Base-by-base conservation (phyloP, 371 early-diverging fungal genomes). In the Circinella umbellata region DNA sequence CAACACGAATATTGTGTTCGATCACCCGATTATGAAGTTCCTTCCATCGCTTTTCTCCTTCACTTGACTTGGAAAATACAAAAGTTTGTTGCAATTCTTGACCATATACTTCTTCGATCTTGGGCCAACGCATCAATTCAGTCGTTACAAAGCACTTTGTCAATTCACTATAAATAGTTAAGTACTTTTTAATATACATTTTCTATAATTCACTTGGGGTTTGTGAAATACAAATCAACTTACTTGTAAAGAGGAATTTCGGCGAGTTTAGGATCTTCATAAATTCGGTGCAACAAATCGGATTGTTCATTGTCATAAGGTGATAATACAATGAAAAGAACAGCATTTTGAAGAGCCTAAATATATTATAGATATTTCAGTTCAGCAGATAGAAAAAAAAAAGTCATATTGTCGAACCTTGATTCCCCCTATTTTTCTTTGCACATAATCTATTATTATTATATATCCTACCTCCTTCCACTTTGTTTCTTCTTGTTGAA, bases 1-100 rank as follows among this genome's bases (percentile, higher is more conserved):
- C 88, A 4, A 99, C 97, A 11, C 98, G 94, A 71, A 98, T 93
- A 77, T 99, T 99, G 91, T 98, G 99, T 76, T 99, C 99, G 70
- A 96, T 93, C 8, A 97, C 96, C 34, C 99, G 91, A 69, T 94
- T 88, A 74, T 96, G 96, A 69, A 99, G 87, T 55, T 89, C 93
- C 73, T 90, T 86, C 90, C 91, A 91, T 66, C 94, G 86, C 81
- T 90, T 90, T 66, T 85, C 77, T 57, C 96, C 95, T 8, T 89
- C 93, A 47, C 90, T 92, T 36, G 83, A 75, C 11, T 80, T 77
- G 38, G 86, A 83, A 75, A 98, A 95, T 4, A 93, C 93, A 13
- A 81, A 80, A 9, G 94, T 91, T 67, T 86, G 75, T 49, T 86
- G 84, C 69, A 97, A 81, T 38, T 88, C 80, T 0, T 86, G 72